Evolutionary conservation across 2,329 filamentous ascomycete species (phyloP), one percentile per base, ranked within the genome.

Genomic region (Xylaria sp.): DNA sequence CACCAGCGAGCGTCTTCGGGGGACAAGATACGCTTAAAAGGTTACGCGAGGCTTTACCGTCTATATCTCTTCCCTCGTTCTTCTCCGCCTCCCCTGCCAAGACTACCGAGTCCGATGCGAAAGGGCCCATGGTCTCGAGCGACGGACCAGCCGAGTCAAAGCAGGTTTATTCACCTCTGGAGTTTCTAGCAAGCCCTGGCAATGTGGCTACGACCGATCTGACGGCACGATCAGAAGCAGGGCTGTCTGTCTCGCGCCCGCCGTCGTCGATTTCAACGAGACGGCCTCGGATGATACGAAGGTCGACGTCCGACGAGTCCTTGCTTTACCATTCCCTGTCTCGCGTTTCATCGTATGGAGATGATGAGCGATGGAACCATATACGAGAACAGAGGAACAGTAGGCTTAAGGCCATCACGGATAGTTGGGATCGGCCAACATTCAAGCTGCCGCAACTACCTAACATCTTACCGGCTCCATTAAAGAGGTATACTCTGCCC

Each of bases 311-410:
- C 1, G 90, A 96, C 73, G 89, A 93, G 60, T 95, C 91, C 4
- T 77, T 96, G 62, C 82, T 95, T 15, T 90, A 90, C 68, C 87
- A 91, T 67, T 88, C 86, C 4, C 79, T 93, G 2, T 96, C 93
- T 0, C 83, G 88, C 25, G 88, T 90, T 0, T 95, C 93, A 0
- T 96, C 92, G 0, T 82, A 96, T 0, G 93, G 93, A 1, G 92
- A 97, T 72, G 91, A 94, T 69, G 86, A 87, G 38, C 85, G 89
- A 44, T 98, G 95, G 74, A 86, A 90, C 51, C 83, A 95, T 74
- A 87, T 96, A 11, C 86, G 88, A 43, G 90, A 92, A 63, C 91
- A 95, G 79, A 90, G 94, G 67, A 98, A 97, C 71, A 92, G 90
- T 68, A 85, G 94, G 41, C 83, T 95, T 72, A 96, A 96, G 78